Conservation (phyloP, 2,329 filamentous ascomycete genomes). For the Colletotrichum higginsianum region DNA sequence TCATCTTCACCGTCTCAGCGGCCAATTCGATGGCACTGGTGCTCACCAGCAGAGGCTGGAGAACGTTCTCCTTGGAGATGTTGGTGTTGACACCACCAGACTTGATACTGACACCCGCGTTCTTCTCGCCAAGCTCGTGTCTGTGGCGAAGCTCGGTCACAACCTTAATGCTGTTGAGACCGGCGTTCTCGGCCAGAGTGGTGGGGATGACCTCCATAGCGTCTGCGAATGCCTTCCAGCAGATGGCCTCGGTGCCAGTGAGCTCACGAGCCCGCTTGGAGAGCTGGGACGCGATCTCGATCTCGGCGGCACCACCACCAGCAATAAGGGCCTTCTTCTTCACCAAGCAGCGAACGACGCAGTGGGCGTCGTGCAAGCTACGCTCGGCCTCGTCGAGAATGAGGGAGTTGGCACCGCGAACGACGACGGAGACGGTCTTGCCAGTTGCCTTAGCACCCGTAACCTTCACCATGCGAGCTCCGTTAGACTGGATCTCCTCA, state of each 20-base stretch:
- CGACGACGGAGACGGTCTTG: constrained; percentile 95
- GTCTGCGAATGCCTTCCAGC: constrained; percentile 99
- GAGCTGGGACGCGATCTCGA: constrained; percentile 92
- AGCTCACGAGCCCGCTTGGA: constrained; percentile 86
- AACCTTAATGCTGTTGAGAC: constrained; percentile 98
- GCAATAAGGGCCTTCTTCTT: constrained; percentile 99
- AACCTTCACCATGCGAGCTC: constrained; percentile 94
- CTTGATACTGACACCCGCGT: constrained; percentile 98
- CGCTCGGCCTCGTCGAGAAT: constrained; percentile 98
- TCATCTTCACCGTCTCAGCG: constrained; percentile 98
- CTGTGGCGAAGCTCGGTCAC: constrained; percentile 95
- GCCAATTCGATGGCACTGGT: constrained; percentile 98
- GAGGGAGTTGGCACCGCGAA: constrained; percentile 92
- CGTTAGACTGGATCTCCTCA: constrained; percentile 90
- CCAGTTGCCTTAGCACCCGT: constrained; percentile 88
- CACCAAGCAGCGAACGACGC: constrained; percentile 95
- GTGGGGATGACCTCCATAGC: constrained; percentile 98
- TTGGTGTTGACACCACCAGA: constrained; percentile 97
- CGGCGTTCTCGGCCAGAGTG: constrained; percentile 96
- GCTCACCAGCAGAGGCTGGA: constrained; percentile 96
- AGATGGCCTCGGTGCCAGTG: constrained; percentile 94
- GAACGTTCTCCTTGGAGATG: constrained; percentile 95
- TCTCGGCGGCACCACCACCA: constrained; percentile 95
- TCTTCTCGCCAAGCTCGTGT: constrained; percentile 95
- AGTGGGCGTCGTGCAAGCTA: constrained; percentile 96